Base-by-base conservation (phyloP, 2,329 filamentous ascomycete species). In the Neopestalotiopsis sp. region DNA sequence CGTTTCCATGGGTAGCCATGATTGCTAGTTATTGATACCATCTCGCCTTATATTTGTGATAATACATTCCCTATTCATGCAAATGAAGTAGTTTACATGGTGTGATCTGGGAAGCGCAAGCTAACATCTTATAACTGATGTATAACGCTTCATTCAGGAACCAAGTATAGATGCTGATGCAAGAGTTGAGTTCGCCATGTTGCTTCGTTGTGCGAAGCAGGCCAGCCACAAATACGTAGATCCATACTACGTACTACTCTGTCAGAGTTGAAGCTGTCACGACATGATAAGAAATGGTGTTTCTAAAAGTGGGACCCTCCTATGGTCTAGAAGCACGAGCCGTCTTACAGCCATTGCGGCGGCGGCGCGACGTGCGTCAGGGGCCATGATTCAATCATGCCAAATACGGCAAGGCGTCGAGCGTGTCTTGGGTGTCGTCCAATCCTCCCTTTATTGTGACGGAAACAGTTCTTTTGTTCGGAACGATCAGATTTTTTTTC, bases 281-380 rank as follows among this genome's bases (percentile, higher is more conserved):
- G 62, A 49, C 30, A 10, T 38, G 14, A 14, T 13, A 17, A 34
- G 20, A 20, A 38, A 24, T 65, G 62, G 62, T 65, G 61, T 65
- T 65, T 45, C 40, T 32, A 53, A 45, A 65, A 45, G 62, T 65
- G 62, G 62, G 14, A 12, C 24, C 38, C 10, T 10, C 34, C 6
- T 38, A 62, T 30, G 62, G 7, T 40, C 38, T 24, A 49, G 13
- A 59, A 49, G 62, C 62, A 65, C 62, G 40, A 45, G 24, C 40
- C 62, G 24, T 14, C 14, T 1, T 32, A 34, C 20, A 53, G 62
- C 20, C 62, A 49, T 17, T 45, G 62, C 62, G 42, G 40, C 40
- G 40, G n/a, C 62, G 12, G 24, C 45, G 45, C 45, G 45, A 53
- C 45, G 45, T 65, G 62, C 62, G 62, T 49, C 62, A 65, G 62